These are phyloP conservation scores for Leucoagaricus sp. DNA, from an alignment of 1,284 basidiomycete genomes.

Conservation along the genomic window DNA sequence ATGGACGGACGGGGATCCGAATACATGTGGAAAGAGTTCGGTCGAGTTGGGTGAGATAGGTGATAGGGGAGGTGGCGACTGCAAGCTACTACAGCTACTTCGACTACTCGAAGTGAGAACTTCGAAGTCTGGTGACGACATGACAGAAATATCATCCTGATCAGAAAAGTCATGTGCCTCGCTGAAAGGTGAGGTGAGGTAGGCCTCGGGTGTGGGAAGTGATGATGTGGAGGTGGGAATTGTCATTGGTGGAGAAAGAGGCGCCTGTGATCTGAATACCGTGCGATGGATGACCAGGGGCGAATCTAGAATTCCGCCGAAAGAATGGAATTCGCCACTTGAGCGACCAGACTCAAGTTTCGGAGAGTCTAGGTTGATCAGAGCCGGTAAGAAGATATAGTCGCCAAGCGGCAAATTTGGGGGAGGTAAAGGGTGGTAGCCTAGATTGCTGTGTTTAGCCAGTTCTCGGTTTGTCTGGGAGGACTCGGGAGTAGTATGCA, in stretches of 20 bases:
- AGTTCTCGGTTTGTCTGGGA: neutral
- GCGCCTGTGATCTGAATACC: constrained; percentile 2
- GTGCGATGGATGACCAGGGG: constrained; percentile 14
- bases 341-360: neutral
- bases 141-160: constrained; percentile 2
- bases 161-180: neutral
- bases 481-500: neutral
- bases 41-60: constrained; percentile 10
- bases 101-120: constrained; percentile 8
- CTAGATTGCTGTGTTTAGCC: neutral
- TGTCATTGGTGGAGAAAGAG: constrained; percentile 23
- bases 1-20: neutral
- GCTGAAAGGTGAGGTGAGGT: neutral
- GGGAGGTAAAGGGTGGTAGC: neutral
- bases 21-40: neutral
- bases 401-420: neutral
- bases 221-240: constrained; percentile 18
- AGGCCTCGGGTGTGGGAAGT: constrained; percentile 12
- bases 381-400: neutral
- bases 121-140: neutral
- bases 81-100: constrained; percentile 14
- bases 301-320: constrained; percentile 20
- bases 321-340: neutral
- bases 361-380: neutral
- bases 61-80: constrained; percentile 14